A percentile compares a stretch with the other conserved stretches of the same genome.
These are phyloP conservation scores for Ogataea glucozyma DNA, from an alignment of 805 yeast genomes.

Conservation along the genomic window DNA sequence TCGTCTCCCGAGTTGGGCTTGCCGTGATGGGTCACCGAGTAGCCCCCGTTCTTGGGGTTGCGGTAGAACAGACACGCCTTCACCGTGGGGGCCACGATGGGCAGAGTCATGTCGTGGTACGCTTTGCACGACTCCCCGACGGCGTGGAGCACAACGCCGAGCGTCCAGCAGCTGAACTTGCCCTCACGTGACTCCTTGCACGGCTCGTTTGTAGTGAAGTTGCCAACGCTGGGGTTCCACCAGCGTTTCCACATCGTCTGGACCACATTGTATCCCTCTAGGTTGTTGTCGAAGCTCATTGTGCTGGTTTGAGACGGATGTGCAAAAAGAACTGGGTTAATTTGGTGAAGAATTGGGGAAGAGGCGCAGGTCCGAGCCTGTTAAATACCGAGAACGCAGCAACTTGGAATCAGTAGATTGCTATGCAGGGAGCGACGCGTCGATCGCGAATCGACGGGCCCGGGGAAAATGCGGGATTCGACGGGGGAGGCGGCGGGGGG, in stretches of 20 bases:
- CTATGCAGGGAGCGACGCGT: too few relatives aligned
- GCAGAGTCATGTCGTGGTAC: slow-evolving; percentile 53
- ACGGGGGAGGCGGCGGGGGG: too few relatives aligned
- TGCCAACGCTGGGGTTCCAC: slow-evolving; percentile 40
- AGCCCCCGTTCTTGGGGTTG: slow-evolving; percentile 53
- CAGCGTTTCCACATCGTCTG: slow-evolving; percentile 43
- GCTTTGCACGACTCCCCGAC: slow-evolving; percentile 62
- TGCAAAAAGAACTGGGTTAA: neutral
- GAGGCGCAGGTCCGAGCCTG: too few relatives aligned
- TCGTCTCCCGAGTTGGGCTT: slow-evolving; percentile 53
- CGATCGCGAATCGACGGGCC: too few relatives aligned
- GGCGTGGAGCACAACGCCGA: slow-evolving; percentile 65
- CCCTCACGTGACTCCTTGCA: slow-evolving; percentile 50
- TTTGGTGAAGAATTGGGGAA: too few relatives aligned
- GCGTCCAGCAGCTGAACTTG: slow-evolving; percentile 66
- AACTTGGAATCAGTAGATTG: too few relatives aligned
- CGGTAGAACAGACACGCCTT: slow-evolving; percentile 51
- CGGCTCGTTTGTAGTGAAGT: slow-evolving; percentile 42
- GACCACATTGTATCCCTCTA: slow-evolving; percentile 42
- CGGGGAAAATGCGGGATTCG: too few relatives aligned
- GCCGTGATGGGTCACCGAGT: slow-evolving; percentile 60
- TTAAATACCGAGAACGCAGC: too few relatives aligned
- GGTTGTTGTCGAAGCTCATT: slow-evolving; percentile 29
- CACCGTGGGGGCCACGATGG: slow-evolving; percentile 53
- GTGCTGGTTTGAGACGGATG: slow-evolving; percentile 1